Base-by-base conservation (phyloP, 495 filamentous ascomycete genomes). In the Penicillium pancosmium region DNA sequence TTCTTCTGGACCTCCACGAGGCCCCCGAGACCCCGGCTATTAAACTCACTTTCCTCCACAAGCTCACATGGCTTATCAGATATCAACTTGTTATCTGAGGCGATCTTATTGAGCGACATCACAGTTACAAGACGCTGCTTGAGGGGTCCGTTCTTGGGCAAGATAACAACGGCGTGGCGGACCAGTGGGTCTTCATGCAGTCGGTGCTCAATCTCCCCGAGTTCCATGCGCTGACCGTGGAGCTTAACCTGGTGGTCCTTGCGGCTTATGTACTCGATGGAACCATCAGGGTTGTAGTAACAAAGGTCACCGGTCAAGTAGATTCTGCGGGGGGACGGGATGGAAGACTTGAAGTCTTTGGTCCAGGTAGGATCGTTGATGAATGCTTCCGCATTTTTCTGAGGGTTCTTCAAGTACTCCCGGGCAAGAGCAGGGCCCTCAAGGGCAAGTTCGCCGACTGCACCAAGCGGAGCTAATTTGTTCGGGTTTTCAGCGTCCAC, bases 211-310 rank as follows among this genome's bases (percentile, higher is more conserved):
- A 79, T 79, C 47, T 80, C 77, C 16, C 80, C 82, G 7, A 89
- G 72, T 61, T 90, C 87, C 66, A 90, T 84, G 13, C 87, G 77
- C 57, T 88, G 86, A 5, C 87, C 87, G n/a, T 83, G 79, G 0
- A 90, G 67, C 63, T 90, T 90, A 23, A 88, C 83, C 62, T 88
- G 86, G 50, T 84, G 78, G 54, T 90, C 87, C 53, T 85, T 84
- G 5, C 87, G 80, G 33, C 86, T 85, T 13, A 89, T 68, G 57
- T 74, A 81, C 33, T 70, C 64, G 21, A 87, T 68, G 1, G 75
- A 77, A 2, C 84, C 83, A 59, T 85, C 80, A 3, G 73, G 66
- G 52, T 79, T 79, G 65, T 85, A 86, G 36, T 74, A 75, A 16
- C 75, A 81, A 15, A 85, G 73, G 61, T 83, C 79, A 15, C 81